Conservation (phyloP, 2,329 filamentous ascomycete species). For the Xylaria multiplex region DNA sequence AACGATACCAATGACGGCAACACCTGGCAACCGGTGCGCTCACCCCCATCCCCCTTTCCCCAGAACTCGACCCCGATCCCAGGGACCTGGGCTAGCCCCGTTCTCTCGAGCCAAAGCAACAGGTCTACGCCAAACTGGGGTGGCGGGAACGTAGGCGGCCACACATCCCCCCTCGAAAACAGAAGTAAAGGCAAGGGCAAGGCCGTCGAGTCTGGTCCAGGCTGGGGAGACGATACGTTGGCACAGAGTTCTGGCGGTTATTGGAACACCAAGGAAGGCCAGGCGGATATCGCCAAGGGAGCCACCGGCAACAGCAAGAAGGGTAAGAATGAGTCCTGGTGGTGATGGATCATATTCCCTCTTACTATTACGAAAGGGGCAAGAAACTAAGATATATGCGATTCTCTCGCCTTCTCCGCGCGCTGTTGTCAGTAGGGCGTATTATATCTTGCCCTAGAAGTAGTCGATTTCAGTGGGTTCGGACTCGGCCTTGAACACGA, state of each 20-base stretch:
- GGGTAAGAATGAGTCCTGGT: constrained; percentile 24
- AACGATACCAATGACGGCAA: constrained; percentile 5
- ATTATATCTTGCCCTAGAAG: no score
- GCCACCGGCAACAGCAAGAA: neutral
- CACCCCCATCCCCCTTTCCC: neutral
- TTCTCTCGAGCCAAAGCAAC: constrained; percentile 27
- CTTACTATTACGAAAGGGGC: no score
- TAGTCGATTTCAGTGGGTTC: no score
- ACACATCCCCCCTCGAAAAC: constrained; percentile 1
- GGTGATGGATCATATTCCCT: constrained; percentile 15
- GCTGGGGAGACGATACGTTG: constrained; percentile 37
- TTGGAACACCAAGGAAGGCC: constrained; percentile 39
- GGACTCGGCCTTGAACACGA: no score
- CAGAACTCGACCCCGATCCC: constrained; percentile 19
- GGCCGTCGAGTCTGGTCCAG: constrained; percentile 13
- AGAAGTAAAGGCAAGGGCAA: constrained; percentile 29
- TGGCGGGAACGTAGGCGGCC: constrained; percentile 27
- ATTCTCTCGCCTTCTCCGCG: no score
- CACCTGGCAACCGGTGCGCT: neutral
- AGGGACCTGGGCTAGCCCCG: constrained; percentile 34
- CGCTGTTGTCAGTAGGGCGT: no score
- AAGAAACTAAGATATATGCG: no score
- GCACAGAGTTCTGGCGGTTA: constrained; percentile 44
- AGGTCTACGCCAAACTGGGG: constrained; percentile 19
- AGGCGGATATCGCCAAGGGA: constrained; percentile 21